A percentile compares a stretch with the other conserved stretches of the same genome.
These are phyloP conservation scores for Podospora fimiseda DNA, from an alignment of 495 filamentous ascomycete genomes.

Conservation along the genomic window DNA sequence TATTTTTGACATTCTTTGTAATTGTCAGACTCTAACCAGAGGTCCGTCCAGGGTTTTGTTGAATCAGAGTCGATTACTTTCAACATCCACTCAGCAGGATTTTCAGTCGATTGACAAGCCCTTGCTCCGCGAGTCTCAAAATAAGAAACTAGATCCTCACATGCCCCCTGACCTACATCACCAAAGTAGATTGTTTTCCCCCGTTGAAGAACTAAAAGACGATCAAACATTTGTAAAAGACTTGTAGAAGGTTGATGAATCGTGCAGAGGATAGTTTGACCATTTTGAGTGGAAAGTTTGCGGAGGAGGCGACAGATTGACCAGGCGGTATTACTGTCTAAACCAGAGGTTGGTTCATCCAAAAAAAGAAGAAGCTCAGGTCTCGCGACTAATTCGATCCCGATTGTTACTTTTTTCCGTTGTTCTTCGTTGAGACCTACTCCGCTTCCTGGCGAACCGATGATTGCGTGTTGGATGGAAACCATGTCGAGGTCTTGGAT, in stretches of 20 bases:
- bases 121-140: constrained; percentile 55
- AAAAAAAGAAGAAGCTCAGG: constrained; percentile 68
- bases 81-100: constrained; percentile 77
- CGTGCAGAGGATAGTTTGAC: constrained; percentile 65
- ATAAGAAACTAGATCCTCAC: constrained; percentile 29
- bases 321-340: constrained; percentile 76
- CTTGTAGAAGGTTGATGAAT: constrained; percentile 72
- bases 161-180: constrained; percentile 38
- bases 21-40: constrained; percentile 48
- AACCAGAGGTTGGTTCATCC: constrained; percentile 76
- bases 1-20: neutral
- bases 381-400: constrained; percentile 83
- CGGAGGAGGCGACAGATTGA: constrained; percentile 76
- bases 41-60: constrained; percentile 54
- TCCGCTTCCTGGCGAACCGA: constrained; percentile 69
- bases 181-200: constrained; percentile 66
- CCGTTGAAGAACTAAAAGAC: constrained; percentile 55
- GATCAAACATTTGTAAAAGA: constrained; percentile 69
- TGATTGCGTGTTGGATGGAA: constrained; percentile 71
- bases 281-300: constrained; percentile 69
- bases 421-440: constrained; percentile 45
- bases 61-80: constrained; percentile 76
- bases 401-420: constrained; percentile 69
- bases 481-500: constrained; percentile 78
- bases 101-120: constrained; percentile 54